Base-by-base conservation (phyloP, 2,329 filamentous ascomycete species). In the Colletotrichum simmondsii region DNA sequence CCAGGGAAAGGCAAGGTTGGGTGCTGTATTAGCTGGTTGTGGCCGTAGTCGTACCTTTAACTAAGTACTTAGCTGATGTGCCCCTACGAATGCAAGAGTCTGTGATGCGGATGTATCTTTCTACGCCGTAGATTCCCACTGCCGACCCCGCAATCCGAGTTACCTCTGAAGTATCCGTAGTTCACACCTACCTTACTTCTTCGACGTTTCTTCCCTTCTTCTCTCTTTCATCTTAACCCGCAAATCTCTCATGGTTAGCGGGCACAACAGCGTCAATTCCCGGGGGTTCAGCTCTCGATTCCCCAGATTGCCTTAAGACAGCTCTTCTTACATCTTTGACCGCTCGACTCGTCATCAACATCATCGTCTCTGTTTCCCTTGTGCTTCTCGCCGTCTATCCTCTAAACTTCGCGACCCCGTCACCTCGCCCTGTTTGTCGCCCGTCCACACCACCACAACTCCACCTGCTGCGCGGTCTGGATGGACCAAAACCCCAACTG, bases 221-320 rank as follows among this genome's bases (percentile, higher is more conserved):
- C 52, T 54, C 57, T 71, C 62, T 62, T 57, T 57, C 68, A 62
- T 57, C 63, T 30, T 56, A 58, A 65, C 37, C 67, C 62, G 52
- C 68, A 35, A 73, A 54, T 67, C 35, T 71, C 53, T 32, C 54
- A 72, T 73, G 68, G 71, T 73, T 68, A 72, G 71, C 59, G 57
- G 68, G 57, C 53, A 73, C 71, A 63, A 73, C 62, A 72, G 46
- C 57, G 26, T 68, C 71, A 73, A 58, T 53, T 53, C 59, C 68
- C 57, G 74, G 74, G 74, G 74, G 72, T 75, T 75, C 72, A 75
- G 74, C 74, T 70, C 70, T 75, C 74, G 74, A 75, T 72, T 70
- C 73, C 74, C 74, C 72, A 69, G 54, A 65, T 53, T n/a, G 42
- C 32, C 32, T 49, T 59, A 28, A 30, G 65, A 42, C 35, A 63